Percentiles rank a stretch among this genome's conserved stretches.
Conservation (phyloP, 164 flowering plant species). For the Stephania japonica region DNA sequence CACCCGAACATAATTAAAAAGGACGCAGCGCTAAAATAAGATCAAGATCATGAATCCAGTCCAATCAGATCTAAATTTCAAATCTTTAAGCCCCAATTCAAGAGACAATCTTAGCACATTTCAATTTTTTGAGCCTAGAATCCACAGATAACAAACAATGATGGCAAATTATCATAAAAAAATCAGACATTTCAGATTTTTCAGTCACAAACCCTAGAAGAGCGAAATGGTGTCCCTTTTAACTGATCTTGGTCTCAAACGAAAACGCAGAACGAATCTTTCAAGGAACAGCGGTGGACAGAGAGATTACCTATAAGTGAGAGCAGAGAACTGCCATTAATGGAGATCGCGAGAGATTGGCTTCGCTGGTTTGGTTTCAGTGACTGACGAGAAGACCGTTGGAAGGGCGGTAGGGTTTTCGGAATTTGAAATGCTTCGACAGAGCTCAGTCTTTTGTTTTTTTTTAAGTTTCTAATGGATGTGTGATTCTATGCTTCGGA, state of each 20-base stretch:
- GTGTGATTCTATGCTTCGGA: neutral
- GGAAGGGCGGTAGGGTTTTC: conserved; percentile 9
- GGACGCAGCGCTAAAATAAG: neutral
- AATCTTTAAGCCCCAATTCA: neutral
- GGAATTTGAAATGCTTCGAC: conserved; percentile 7
- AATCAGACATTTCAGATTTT: neutral
- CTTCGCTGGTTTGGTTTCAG: neutral
- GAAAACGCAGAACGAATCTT: neutral
- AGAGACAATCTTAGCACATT: neutral
- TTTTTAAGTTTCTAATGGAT: neutral
- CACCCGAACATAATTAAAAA: neutral
- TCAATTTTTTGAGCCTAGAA: neutral
- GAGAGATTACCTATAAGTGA: neutral
- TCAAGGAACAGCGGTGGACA: neutral
- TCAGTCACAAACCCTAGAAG: neutral
- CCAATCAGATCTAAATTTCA: neutral
- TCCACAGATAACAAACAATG: neutral
- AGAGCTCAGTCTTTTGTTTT: neutral
- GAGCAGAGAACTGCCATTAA: conserved; percentile 5
- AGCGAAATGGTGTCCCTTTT: neutral
- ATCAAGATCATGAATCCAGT: neutral
- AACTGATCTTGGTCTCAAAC: neutral
- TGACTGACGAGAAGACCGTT: conserved; percentile 4
- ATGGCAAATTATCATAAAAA: no score
- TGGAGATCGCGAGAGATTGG: neutral